These are phyloP conservation scores for Zygnema cylindricum DNA, from an alignment of 139 green algal genomes.

Conservation along the genomic window DNA sequence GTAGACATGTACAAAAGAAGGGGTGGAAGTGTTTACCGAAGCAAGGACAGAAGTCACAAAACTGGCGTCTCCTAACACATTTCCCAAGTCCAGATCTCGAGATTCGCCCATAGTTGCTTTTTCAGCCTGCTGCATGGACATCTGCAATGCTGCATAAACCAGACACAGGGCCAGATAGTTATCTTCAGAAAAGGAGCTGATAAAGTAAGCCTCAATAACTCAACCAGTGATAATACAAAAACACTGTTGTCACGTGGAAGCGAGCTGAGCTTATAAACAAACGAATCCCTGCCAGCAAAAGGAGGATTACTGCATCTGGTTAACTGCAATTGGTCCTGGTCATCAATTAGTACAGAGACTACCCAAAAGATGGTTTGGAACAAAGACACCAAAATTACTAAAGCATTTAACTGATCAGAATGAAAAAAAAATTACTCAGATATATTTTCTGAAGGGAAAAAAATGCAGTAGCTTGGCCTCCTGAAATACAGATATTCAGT, in stretches of 20 bases:
- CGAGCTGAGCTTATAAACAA: not conserved
- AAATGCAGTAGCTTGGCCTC: too few species aligned
- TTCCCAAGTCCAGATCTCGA: slow-evolving; percentile 21
- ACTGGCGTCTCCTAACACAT: slow-evolving; percentile 39
- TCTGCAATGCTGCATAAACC: slow-evolving; percentile 50
- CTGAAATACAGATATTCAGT: too few species aligned
- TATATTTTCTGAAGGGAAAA: too few species aligned
- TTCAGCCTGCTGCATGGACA: slow-evolving; percentile 55
- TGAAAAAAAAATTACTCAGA: too few species aligned
- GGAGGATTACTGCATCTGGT: not conserved
- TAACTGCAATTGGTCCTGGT: not conserved
- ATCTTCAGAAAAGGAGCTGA: not conserved
- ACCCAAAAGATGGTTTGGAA: too few species aligned
- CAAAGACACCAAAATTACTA: too few species aligned
- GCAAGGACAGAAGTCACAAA: slow-evolving; percentile 61
- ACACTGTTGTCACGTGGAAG: not conserved
- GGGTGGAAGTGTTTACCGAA: too few species aligned
- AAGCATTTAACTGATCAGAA: too few species aligned
- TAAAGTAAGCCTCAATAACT: not conserved
- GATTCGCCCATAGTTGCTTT: not conserved
- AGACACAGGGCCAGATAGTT: not conserved
- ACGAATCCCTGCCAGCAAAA: not conserved
- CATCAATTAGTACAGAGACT: not conserved
- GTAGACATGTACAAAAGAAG: too few species aligned
- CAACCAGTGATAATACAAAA: not conserved